Conservation (phyloP, 139 green algal genomes). For the Micromonas commoda region DNA sequence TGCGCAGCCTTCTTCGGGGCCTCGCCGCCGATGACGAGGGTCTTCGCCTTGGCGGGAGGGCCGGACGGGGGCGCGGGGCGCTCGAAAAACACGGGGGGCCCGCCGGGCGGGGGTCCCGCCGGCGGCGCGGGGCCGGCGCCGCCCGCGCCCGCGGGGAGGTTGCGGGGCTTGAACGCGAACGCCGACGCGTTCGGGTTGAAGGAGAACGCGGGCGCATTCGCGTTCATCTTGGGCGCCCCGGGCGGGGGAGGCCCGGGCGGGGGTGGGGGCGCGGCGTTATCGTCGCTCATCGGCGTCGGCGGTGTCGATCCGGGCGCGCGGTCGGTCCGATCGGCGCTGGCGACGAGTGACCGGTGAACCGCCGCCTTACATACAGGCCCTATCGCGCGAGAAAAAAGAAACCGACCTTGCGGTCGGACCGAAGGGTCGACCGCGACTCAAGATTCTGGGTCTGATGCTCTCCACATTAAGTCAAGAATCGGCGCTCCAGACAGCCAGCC, state of each 20-base stretch:
- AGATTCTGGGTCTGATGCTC: too few relatives aligned
- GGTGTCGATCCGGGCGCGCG: not conserved
- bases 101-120: not conserved
- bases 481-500: too few relatives aligned
- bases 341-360: too few relatives aligned
- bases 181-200: not conserved
- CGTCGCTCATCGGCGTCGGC: not conserved
- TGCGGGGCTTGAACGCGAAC: not conserved
- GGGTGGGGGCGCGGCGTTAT: not conserved
- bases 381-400: too few relatives aligned
- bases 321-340: too few relatives aligned
- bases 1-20: conserved; percentile 1
- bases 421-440: too few relatives aligned
- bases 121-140: not conserved
- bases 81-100: not conserved
- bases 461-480: too few relatives aligned
- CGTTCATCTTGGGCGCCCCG: not conserved
- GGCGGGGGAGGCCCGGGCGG: too few relatives aligned
- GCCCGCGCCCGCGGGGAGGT: not conserved
- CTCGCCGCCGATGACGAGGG: not conserved
- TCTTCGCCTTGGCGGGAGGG: not conserved
- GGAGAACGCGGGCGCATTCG: not conserved
- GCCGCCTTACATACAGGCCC: too few relatives aligned
- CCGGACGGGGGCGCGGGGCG: not conserved
- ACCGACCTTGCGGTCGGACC: too few relatives aligned